phyloP scores from a whole-genome alignment of 2,329 filamentous ascomycete genomes.

The Anthostomella pinea region DNA sequence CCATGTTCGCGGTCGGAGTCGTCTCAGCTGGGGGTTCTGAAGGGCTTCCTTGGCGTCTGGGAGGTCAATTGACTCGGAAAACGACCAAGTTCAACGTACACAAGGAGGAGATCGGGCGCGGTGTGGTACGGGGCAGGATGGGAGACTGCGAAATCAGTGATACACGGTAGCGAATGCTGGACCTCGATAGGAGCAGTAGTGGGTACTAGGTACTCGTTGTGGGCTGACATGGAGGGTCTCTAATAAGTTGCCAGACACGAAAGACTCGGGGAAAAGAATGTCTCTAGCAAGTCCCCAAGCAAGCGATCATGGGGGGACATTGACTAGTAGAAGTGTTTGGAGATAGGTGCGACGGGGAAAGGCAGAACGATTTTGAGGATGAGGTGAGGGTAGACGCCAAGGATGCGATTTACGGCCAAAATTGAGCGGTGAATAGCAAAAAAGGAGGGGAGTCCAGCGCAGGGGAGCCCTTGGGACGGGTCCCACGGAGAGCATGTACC shows the following conservation, averaged over 20 bases:
- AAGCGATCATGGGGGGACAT: slow-evolving; percentile 12
- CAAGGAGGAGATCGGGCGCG: slow-evolving; percentile 3
- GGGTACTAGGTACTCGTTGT: background rate
- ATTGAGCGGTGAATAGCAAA: no score
- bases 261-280: slow-evolving; percentile 14
- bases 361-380: slow-evolving; percentile 17
- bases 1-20: slow-evolving; percentile 14
- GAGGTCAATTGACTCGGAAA: background rate
- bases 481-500: no score
- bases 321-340: slow-evolving; percentile 12
- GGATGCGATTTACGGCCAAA: no score
- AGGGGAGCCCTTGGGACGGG: no score
- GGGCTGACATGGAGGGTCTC: background rate
- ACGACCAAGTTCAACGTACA: background rate
- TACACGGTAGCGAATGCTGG: slow-evolving; percentile 17
- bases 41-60: slow-evolving; percentile 1
- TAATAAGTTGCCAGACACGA: background rate
- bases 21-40: slow-evolving; percentile 7
- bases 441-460: no score
- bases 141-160: slow-evolving; percentile 6
- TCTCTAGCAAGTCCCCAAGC: slow-evolving; percentile 14
- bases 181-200: background rate
- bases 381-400: no score
- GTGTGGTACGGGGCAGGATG: no score
- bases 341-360: slow-evolving; percentile 1